Evolutionary conservation across 2,329 filamentous ascomycete genomes (phyloP), one percentile per base, ranked within the genome.

Genomic region (Monilinia aucupariae): DNA sequence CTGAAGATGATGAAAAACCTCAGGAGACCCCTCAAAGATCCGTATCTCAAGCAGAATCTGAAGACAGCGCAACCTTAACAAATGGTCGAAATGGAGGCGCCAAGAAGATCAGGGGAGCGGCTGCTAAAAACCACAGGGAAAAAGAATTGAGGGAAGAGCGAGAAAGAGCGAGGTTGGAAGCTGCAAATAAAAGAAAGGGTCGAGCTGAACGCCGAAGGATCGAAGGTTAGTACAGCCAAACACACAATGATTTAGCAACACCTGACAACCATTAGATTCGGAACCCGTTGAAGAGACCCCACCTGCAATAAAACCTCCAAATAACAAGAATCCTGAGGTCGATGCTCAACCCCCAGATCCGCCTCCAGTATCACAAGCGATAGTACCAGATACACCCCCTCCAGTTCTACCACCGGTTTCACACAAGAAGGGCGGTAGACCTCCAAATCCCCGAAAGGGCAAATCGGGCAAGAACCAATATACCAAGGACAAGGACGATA

Each of bases 381-480:
- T 79, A 2, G 71, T 76, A 2, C 77, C 80, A 1, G 80, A 82
- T 58, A 80, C 80, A 0, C 79, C 81, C 13, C 79, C 79, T 9
- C 69, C 78, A 27, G 67, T 72, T 69, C 69, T 75, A 71, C 68
- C 75, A 61, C 71, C 80, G 62, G 73, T 80, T 62, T 78, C 80
- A 2, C 80, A 82, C 63, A 90, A 88, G 73, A 88, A 88, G 76
- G 80, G 82, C 72, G 72, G 83, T 63, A 80, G 85, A 71, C 82
- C 85, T 69, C 81, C 85, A 8, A 80, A 83, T 68, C 85, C 88
- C 71, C 86, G 88, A 66, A 85, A 86, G 69, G 85, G 82, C 43
- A 86, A 87, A 64, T 73, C 84, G 64, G 88, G 89, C 22, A 86
- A 89, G 66, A 94, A 93, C 67, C 91, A 94, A 74, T 92, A 93